Evolutionary conservation across 768 basidiomycete species (phyloP).

Genomic region (Tylopilus felleus): DNA sequence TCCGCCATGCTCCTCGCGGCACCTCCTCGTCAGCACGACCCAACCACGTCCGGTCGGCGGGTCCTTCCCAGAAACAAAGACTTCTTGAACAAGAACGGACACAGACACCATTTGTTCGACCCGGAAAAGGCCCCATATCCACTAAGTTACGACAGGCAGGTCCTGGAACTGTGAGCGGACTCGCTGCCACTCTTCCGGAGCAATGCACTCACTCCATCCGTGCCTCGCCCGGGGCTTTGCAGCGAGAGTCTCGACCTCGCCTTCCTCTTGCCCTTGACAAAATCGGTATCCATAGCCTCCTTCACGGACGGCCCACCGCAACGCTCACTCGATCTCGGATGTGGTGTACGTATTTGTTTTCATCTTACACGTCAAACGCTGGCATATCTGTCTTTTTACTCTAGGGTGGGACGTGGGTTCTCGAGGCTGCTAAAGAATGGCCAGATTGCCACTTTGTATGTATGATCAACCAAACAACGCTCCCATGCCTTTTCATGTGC

Average conservation of each 20-base stretch:
- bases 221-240: background rate
- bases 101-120: conserved; percentile 63
- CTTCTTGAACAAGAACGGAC: conserved; percentile 59
- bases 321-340: conserved; percentile 65
- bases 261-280: conserved; percentile 45
- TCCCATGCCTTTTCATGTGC: conserved; percentile 1
- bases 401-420: conserved; percentile 66
- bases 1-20: conserved; percentile 20
- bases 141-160: conserved; percentile 61
- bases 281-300: conserved; percentile 56
- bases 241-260: conserved; percentile 58
- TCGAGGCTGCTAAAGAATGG: conserved; percentile 74
- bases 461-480: conserved; percentile 1
- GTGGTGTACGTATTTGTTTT: conserved; percentile 51
- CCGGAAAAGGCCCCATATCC: conserved; percentile 81
- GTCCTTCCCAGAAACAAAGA: conserved; percentile 43
- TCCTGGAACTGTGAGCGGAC: conserved; percentile 62
- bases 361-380: background rate
- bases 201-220: conserved; percentile 4
- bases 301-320: conserved; percentile 50
- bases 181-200: background rate
- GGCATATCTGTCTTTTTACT: background rate
- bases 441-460: conserved; percentile 61
- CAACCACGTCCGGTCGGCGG: conserved; percentile 32
- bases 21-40: conserved; percentile 15